Conservation (phyloP, 1,139 yeast species). For the Arxiozyma heterogenica region DNA sequence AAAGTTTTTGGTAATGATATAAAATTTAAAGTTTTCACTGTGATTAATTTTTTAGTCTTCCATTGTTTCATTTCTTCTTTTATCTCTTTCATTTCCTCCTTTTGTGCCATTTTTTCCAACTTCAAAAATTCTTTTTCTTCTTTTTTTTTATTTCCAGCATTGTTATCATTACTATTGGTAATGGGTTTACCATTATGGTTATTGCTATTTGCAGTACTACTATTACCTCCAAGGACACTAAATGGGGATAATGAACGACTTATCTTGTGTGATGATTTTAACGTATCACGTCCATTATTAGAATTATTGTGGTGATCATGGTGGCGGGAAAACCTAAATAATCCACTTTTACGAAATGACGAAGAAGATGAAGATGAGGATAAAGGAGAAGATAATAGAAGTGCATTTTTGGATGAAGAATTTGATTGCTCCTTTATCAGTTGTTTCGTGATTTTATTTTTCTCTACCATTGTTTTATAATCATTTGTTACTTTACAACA, state of each 20-base stretch:
- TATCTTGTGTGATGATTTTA: conserved; percentile 1
- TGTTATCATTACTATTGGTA: not conserved
- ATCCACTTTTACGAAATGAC: conserved; percentile 3
- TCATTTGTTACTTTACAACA: conserved; percentile 37
- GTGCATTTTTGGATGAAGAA: not conserved
- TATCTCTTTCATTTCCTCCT: conserved; percentile 6
- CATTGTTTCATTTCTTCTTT: conserved; percentile 15
- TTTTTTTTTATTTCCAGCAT: conserved; percentile 1
- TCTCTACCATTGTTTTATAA: conserved; percentile 3
- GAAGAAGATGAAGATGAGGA: not conserved
- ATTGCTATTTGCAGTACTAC: not conserved
- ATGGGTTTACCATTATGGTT: not conserved
- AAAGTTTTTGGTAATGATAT: conserved; percentile 56
- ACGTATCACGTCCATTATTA: not conserved
- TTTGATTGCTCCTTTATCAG: conserved; percentile 8
- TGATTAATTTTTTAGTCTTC: conserved; percentile 28
- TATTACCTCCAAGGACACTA: conserved; percentile 10
- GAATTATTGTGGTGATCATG: conserved; percentile 2
- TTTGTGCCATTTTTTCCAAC: conserved; percentile 1
- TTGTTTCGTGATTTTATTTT: conserved; percentile 22
- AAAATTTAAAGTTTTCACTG: conserved; percentile 51
- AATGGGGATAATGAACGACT: conserved; percentile 25
- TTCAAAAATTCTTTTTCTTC: conserved; percentile 1
- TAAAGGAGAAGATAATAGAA: not conserved
- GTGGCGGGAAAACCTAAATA: conserved; percentile 6